A percentile compares a stretch with the other conserved stretches of the same genome.
Evolutionary conservation across 2,329 filamentous ascomycete species (phyloP).

Genomic region (Penicillium sumatraense): DNA sequence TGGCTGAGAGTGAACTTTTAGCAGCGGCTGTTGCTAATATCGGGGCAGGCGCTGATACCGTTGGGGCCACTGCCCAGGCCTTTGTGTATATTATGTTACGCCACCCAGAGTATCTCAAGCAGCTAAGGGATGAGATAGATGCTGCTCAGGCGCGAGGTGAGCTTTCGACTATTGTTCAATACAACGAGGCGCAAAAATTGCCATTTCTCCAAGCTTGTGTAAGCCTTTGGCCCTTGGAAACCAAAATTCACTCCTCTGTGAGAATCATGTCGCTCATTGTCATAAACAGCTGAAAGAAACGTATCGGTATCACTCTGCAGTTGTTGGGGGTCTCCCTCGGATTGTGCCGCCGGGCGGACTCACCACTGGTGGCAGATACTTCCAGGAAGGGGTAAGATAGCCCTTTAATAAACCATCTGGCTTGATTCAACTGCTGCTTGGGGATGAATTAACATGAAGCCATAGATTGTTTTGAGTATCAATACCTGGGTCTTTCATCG

Average conservation of each 20-base stretch:
- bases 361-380: slow-evolving; percentile 34
- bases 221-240: too few relatives aligned
- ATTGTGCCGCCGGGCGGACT: slow-evolving; percentile 37
- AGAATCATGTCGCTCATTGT: not conserved
- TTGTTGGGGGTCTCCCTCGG: slow-evolving; percentile 35
- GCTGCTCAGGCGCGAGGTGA: slow-evolving; percentile 23
- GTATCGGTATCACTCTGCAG: slow-evolving; percentile 39
- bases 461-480: slow-evolving; percentile 32
- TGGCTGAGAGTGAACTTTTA: slow-evolving; percentile 40
- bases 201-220: slow-evolving; percentile 43
- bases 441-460: not conserved
- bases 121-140: slow-evolving; percentile 28
- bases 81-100: slow-evolving; percentile 43
- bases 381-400: slow-evolving; percentile 29
- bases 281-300: slow-evolving; percentile 42
- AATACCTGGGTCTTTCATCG: slow-evolving; percentile 38
- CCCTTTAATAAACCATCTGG: not conserved
- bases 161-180: slow-evolving; percentile 26
- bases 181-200: slow-evolving; percentile 35
- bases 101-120: slow-evolving; percentile 24
- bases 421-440: not conserved
- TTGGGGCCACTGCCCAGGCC: slow-evolving; percentile 39
- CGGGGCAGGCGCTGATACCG: slow-evolving; percentile 46
- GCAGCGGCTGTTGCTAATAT: slow-evolving; percentile 40
- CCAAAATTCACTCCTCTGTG: too few relatives aligned